Evolutionary conservation across 768 basidiomycete genomes (phyloP), one percentile per base, ranked within the genome.

Genomic region (Boletus sensibilis): DNA sequence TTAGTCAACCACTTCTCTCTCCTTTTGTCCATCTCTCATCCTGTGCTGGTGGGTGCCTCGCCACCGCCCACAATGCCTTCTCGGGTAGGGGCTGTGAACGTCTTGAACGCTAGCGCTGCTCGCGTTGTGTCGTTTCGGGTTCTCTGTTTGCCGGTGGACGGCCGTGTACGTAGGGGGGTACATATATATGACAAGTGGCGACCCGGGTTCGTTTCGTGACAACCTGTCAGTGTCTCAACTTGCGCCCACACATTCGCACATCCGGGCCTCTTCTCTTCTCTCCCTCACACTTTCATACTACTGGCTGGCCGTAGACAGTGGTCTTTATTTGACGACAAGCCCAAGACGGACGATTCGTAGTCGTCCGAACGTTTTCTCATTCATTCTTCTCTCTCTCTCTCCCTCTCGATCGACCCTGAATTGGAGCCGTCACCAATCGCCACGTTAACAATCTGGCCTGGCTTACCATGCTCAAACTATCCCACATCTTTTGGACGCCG

Each of bases 401-500:
- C 12, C 18, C 5, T 27, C 27, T 41, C 1, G 27, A 39, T 39
- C 48, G 34, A 23, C 33, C 25, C 33, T 20, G 20, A n/a, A 13
- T 20, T 16, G 8, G 31, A 33, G n/a, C 6, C 33, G 23, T 12
- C 18, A 8, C 29, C 14, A 2, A 14, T 11, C 21, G 25, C 21
- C 23, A 39, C 38, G 31, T 4, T 31, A 7, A 9, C 37, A 54
- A 37, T 23, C 50, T 62, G 46, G 46, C 50, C 31, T 39, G 44
- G 16, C 31, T 12, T 14, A 31, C 3, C 51, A 69, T 69, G 67
- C 74, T 82, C 74, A 78, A 76, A 57, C 57, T 82, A 18, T 81
- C 82, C 39, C 75, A 83, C 66, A 74, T 84, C 60, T 71, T 83
- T 68, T 75, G 81, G 64, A 79, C 81, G 23, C 82, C 82, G 41